Evolutionary conservation across 169 alveolate genomes (phyloP).

Genomic region (Babesia bovis): DNA sequence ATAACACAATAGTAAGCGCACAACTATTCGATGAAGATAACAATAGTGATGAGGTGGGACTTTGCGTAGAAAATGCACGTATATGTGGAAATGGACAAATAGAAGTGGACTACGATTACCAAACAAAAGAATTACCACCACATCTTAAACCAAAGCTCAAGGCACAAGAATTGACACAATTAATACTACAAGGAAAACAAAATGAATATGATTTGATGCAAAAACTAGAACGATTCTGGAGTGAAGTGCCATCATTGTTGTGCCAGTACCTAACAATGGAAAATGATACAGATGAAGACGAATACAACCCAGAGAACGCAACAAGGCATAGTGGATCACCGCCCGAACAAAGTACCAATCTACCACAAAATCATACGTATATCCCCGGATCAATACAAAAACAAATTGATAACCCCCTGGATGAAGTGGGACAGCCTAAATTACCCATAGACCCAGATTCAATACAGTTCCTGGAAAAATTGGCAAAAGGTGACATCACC

Average conservation of each 20-base stretch:
- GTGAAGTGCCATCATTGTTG: constrained; percentile 41
- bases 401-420: not conserved
- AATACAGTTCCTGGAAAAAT: not conserved
- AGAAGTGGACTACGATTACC: constrained; percentile 57
- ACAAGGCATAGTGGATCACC: not conserved
- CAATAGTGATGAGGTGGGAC: constrained; percentile 48
- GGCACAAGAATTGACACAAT: constrained; percentile 62
- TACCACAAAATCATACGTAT: not conserved
- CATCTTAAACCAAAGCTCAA: constrained; percentile 60
- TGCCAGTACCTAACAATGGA: constrained; percentile 22
- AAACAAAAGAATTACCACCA: constrained; percentile 12
- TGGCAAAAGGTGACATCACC: constrained; percentile 7
- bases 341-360: not conserved
- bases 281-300: not conserved
- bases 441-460: constrained; percentile 11
- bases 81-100: constrained; percentile 62
- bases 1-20: constrained; percentile 2
- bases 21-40: constrained; percentile 24
- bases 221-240: constrained; percentile 62
- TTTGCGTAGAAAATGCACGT: constrained; percentile 59
- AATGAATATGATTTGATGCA: constrained; percentile 46
- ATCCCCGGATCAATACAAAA: not conserved
- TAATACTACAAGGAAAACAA: constrained; percentile 61
- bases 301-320: not conserved
- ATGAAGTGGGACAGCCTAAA: not conserved